Evolutionary conservation across 352 stramenopile genomes (phyloP), one percentile per base, ranked within the genome.

Genomic region (Phytophthora fragariae): DNA sequence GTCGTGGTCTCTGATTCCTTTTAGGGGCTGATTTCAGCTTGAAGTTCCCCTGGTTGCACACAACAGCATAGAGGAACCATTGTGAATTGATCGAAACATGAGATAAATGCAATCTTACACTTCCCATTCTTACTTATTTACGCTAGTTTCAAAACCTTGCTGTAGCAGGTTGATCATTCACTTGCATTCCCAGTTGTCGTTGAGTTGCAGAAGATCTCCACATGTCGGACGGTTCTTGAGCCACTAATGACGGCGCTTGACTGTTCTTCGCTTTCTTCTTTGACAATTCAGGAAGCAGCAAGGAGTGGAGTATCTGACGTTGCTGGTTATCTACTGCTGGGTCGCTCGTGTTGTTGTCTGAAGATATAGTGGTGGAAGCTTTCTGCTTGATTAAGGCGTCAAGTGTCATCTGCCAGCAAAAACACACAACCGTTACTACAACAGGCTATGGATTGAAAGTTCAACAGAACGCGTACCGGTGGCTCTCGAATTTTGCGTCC

Each of bases 361-460:
- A 17, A 37, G 52, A 31, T 33, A 37, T 24, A 52, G 27, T 3
- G 15, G 65, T 4, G n/a, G 61, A 33, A 21, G 60, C 59, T 5
- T 80, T 77, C 35, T 81, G 70, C 31, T 75, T 79, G 53, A 90
- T 80, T 53, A 90, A 84, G 10, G 73, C n/a, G 49, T 88, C 80
- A 11, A 90, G 62, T 3, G 82, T 88, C 70, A 86, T 79, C 82
- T 88, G 37, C 50, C 19, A 58, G 61, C 14, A 57, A 17, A 58
- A 24, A 8, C 5, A 66, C 11, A 27, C 10, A 33, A 10, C 6
- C 10, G 24, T 37, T 19, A 57, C 12, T 50, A 29, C 24, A 59
- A 19, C n/a, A 37, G 6, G 44, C 19, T 12, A 12, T 19, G 17
- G 8, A 9, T 27, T 17, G 10, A 27, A 9, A 19, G 4, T 24